A percentile compares a stretch with the other conserved stretches of the same genome.
Evolutionary conservation across 257 asterid species (phyloP).

Genomic region (Galeopsis tetrahit): DNA sequence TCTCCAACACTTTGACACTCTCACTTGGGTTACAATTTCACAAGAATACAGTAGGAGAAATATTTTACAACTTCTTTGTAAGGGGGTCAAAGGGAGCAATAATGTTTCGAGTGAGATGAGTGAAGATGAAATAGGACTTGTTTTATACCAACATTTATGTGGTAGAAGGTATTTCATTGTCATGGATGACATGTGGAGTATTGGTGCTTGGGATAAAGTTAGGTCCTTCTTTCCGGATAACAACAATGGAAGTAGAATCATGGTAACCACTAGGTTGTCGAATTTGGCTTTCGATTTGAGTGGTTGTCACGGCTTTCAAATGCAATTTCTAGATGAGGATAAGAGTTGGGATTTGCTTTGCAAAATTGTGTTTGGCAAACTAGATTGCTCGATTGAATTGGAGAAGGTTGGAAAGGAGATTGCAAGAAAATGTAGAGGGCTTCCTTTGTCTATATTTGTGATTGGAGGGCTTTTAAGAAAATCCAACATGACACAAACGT

Average conservation of each 20-base stretch:
- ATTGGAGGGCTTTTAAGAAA: constrained; percentile 15
- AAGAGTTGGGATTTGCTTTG: constrained; percentile 18
- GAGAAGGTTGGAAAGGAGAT: background rate
- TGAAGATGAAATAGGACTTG: background rate
- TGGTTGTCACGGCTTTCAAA: background rate
- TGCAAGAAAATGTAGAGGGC: constrained; percentile 26
- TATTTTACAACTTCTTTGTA: background rate
- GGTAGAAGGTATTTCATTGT: background rate
- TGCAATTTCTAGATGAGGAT: constrained; percentile 6
- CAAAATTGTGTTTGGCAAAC: background rate
- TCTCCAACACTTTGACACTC: background rate
- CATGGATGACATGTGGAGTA: background rate
- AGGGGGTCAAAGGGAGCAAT: background rate
- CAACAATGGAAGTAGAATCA: background rate
- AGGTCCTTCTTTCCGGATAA: background rate
- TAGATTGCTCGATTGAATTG: background rate
- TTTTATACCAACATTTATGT: background rate
- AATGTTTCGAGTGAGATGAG: background rate
- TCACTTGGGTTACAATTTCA: background rate
- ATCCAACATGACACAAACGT: background rate
- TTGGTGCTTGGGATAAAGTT: background rate
- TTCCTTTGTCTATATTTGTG: constrained; percentile 12
- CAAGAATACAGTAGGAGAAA: background rate
- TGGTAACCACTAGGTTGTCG: background rate
- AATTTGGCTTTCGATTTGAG: background rate